Base-by-base conservation (phyloP, 805 yeast genomes). In the Cyberlindnera mrakii region DNA sequence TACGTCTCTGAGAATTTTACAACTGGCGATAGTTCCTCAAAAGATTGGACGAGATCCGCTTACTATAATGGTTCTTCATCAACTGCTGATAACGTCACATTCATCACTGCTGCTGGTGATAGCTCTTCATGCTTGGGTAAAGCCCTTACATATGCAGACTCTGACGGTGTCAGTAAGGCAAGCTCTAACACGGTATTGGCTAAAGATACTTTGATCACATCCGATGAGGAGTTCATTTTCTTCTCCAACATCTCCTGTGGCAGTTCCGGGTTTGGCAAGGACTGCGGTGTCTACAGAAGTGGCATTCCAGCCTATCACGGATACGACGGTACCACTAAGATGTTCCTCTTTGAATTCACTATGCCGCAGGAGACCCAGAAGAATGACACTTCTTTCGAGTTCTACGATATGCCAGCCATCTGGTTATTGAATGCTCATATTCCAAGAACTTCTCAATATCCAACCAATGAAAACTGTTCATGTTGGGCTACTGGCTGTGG, bases 401-500 rank as follows among this genome's bases (percentile, higher is more conserved):
- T 59, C 37, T 82, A 71, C 56, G 74, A 84, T 60, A 65, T 82
- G 79, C 87, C 90, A 9, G 89, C 87, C 17, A 82, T 82, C 52
- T 83, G 90, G 90, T 66, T 83, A 47, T 66, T 83, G 55, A 82
- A 83, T 51, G 82, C 86, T 27, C 73, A 78, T 51, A 81, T 83
- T 45, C 83, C 88, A 50, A 74, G 90, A 68, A 82, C 89, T 16
- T 66, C 89, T 3, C 89, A 83, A 62, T 83, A 82, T 58, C 78
- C 82, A 38, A 47, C 64, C 5, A 77, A 77, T 50, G 65, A 67
- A 31, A 78, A 77, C 57, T 83, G 89, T 62, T 81, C 88, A 6
- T 80, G 88, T 55, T 83, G 90, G 90, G 68, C 74, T 36, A 72
- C 82, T 25, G 91, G 90, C 10, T 81, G 89, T 63, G 89, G 90